phyloP scores from a whole-genome alignment of 441 rosid species.

The Pelargonium australe region DNA sequence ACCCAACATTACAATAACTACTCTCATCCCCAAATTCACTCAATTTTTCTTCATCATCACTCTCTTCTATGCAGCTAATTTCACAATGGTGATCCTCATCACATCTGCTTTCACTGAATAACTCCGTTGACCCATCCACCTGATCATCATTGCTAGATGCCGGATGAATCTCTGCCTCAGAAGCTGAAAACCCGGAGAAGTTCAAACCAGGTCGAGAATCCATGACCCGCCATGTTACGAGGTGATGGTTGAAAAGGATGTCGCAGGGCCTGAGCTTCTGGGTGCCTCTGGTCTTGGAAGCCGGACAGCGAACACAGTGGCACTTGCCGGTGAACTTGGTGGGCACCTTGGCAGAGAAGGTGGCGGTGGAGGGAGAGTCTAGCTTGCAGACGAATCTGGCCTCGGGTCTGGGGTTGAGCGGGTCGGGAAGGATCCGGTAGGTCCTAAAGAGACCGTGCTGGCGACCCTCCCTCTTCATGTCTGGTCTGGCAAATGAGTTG shows the following conservation, averaged over 20 bases:
- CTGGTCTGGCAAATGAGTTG: too few species aligned
- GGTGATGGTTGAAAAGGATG: background rate
- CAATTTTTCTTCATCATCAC: background rate
- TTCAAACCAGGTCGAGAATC: too few species aligned
- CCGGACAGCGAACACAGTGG: background rate
- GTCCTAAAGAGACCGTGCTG: background rate
- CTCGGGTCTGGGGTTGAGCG: background rate
- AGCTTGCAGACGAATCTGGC: background rate
- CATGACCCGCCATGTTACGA: background rate
- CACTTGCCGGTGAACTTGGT: background rate
- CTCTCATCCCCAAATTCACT: background rate
- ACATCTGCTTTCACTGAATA: too few species aligned
- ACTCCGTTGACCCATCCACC: background rate
- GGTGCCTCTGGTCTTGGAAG: background rate
- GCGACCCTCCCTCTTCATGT: constrained; percentile 3
- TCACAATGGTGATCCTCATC: too few species aligned
- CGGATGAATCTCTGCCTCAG: background rate
- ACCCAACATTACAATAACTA: background rate
- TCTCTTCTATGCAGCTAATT: background rate
- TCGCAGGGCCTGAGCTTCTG: background rate
- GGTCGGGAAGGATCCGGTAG: background rate
- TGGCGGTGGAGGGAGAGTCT: background rate
- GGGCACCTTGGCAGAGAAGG: background rate
- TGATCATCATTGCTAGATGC: background rate
- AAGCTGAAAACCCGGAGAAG: background rate